These are phyloP conservation scores for Sporothrix brunneoviolacea DNA, from an alignment of 2,329 filamentous ascomycete genomes.

Conservation along the genomic window DNA sequence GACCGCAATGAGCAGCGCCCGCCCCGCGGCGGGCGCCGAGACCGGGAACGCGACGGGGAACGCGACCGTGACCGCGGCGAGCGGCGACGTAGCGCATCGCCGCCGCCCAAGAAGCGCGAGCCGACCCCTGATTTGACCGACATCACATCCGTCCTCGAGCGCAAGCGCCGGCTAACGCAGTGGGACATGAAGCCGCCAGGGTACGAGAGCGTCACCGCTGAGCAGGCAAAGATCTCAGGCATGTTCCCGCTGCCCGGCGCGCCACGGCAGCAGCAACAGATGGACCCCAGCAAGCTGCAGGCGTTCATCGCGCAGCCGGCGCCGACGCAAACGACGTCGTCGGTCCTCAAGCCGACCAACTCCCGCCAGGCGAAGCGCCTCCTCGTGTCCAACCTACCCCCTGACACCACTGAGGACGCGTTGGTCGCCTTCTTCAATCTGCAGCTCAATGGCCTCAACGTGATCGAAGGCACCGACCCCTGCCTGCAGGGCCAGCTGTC, in stretches of 20 bases:
- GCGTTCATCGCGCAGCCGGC: constrained; percentile 91
- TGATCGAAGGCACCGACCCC: constrained; percentile 75
- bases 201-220: constrained; percentile 96
- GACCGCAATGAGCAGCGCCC: constrained; percentile 47
- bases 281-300: constrained; percentile 90
- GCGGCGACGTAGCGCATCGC: constrained; percentile 68
- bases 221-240: constrained; percentile 96
- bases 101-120: constrained; percentile 84
- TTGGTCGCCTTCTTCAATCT: constrained; percentile 87
- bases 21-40: constrained; percentile 43
- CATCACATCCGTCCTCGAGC: constrained; percentile 71
- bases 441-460: constrained; percentile 93
- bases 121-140: constrained; percentile 92
- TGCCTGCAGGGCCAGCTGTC: constrained; percentile 80
- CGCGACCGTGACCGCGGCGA: constrained; percentile 36
- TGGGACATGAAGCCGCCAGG: constrained; percentile 99
- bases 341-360: constrained; percentile 73
- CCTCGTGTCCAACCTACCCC: constrained; percentile 75
- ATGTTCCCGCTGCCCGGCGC: constrained; percentile 98
- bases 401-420: constrained; percentile 64
- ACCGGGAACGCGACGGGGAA: constrained; percentile 38
- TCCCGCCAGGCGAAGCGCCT: constrained; percentile 91
- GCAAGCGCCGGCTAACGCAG: constrained; percentile 89
- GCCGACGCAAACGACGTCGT: constrained; percentile 26
- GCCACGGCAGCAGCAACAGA: constrained; percentile 87